Conservation (phyloP, 225 moss, liverwort and hornwort species). For the Takakia lepidozioides region DNA sequence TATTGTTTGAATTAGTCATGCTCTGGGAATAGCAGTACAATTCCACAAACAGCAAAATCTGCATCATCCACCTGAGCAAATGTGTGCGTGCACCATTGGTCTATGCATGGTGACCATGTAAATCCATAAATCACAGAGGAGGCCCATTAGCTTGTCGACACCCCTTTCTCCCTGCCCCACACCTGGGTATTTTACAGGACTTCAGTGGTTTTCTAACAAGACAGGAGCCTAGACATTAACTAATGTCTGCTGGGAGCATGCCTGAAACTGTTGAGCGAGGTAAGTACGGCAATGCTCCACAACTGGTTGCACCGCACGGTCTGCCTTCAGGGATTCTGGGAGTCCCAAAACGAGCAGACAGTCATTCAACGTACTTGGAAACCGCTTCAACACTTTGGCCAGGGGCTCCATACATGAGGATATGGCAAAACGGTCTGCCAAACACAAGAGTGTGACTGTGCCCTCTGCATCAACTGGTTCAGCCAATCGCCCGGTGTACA, state of each 20-base stretch:
- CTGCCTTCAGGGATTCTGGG: slow-evolving; percentile 67
- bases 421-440: slow-evolving; percentile 79
- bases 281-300: slow-evolving; percentile 75
- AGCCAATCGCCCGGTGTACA: slow-evolving; percentile 61
- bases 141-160: no score
- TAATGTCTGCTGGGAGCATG: no score
- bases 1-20: no score
- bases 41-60: no score
- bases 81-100: no score
- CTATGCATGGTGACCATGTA: no score
- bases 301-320: slow-evolving; percentile 66
- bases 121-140: no score
- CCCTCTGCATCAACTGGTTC: slow-evolving; percentile 62
- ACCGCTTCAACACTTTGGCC: slow-evolving; percentile 56
- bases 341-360: slow-evolving; percentile 66
- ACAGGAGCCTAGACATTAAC: no score
- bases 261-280: slow-evolving; percentile 68
- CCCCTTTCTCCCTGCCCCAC: no score
- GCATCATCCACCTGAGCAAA: no score
- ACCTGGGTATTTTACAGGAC: no score
- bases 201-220: slow-evolving; percentile 1
- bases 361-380: slow-evolving; percentile 60
- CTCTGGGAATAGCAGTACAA: no score
- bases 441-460: slow-evolving; percentile 58
- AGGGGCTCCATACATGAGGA: slow-evolving; percentile 77